phyloP scores from a whole-genome alignment of 2,329 filamentous ascomycete genomes.

The Cladosporium sp. region DNA sequence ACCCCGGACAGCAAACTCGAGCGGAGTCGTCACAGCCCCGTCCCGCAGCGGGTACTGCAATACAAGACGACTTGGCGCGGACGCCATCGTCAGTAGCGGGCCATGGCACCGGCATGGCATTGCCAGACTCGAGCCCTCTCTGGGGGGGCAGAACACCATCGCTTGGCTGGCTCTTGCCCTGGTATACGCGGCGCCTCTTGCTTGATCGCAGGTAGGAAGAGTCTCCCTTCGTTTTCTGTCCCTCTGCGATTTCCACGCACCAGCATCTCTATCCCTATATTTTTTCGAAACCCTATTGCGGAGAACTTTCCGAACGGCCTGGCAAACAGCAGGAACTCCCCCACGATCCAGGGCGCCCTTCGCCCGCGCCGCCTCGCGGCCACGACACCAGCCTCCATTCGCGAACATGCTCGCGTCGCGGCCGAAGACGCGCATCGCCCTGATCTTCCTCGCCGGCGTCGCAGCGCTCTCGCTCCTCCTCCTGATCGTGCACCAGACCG shows the following conservation, averaged over 20 bases:
- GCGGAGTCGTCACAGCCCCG: too few species aligned
- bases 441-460: not conserved
- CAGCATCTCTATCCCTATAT: not conserved
- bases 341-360: conserved; percentile 3
- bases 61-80: conserved; percentile 10
- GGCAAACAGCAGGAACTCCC: conserved; percentile 8
- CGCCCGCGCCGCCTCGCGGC: conserved; percentile 8
- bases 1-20: not conserved
- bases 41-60: conserved; percentile 1
- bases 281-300: not conserved
- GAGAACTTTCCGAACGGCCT: not conserved
- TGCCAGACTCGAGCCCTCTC: conserved; percentile 2
- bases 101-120: conserved; percentile 9
- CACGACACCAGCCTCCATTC: not conserved
- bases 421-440: conserved; percentile 4
- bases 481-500: conserved; percentile 21
- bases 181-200: conserved; percentile 1
- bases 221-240: not conserved
- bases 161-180: not conserved
- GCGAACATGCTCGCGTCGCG: conserved; percentile 4
- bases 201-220: conserved; percentile 1
- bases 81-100: conserved; percentile 8
- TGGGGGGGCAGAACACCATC: not conserved
- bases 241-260: not conserved
- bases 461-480: conserved; percentile 9